Percentiles rank a stretch among this genome's conserved stretches.
Conservation (phyloP, 2,329 filamentous ascomycete genomes). For the Colletotrichum costaricense region DNA sequence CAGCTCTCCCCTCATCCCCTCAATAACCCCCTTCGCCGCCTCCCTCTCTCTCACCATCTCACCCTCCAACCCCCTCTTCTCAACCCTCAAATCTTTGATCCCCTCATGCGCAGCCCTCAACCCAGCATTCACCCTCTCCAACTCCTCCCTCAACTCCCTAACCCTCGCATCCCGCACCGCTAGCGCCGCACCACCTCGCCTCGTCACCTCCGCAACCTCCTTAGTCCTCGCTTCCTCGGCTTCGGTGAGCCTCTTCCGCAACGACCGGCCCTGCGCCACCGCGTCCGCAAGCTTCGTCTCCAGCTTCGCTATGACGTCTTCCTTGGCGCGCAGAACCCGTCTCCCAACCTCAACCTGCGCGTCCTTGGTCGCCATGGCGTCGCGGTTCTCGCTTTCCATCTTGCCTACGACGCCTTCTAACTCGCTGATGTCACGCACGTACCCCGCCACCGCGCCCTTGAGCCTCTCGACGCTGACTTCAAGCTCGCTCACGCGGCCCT, state of each 20-base stretch:
- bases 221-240: slow-evolving; percentile 47
- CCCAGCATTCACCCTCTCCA: slow-evolving; percentile 58
- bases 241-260: slow-evolving; percentile 52
- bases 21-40: slow-evolving; percentile 57
- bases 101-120: slow-evolving; percentile 60
- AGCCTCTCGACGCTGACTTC: slow-evolving; percentile 62
- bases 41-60: slow-evolving; percentile 51
- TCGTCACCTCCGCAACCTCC: slow-evolving; percentile 50
- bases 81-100: slow-evolving; percentile 57
- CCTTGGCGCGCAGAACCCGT: slow-evolving; percentile 49
- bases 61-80: slow-evolving; percentile 54
- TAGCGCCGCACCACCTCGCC: slow-evolving; percentile 57
- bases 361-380: slow-evolving; percentile 44
- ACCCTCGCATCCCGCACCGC: slow-evolving; percentile 64
- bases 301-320: slow-evolving; percentile 52
- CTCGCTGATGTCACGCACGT: slow-evolving; percentile 64
- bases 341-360: slow-evolving; percentile 48
- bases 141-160: slow-evolving; percentile 58
- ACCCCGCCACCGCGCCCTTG: slow-evolving; percentile 62
- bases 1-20: slow-evolving; percentile 63
- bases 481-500: slow-evolving; percentile 56
- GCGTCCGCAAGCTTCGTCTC: slow-evolving; percentile 57
- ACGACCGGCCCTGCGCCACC: slow-evolving; percentile 49
- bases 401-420: slow-evolving; percentile 63
- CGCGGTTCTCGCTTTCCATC: slow-evolving; percentile 56